Base-by-base conservation (phyloP, 371 early-diverging fungal genomes). In the Rhizomucor pusillus region DNA sequence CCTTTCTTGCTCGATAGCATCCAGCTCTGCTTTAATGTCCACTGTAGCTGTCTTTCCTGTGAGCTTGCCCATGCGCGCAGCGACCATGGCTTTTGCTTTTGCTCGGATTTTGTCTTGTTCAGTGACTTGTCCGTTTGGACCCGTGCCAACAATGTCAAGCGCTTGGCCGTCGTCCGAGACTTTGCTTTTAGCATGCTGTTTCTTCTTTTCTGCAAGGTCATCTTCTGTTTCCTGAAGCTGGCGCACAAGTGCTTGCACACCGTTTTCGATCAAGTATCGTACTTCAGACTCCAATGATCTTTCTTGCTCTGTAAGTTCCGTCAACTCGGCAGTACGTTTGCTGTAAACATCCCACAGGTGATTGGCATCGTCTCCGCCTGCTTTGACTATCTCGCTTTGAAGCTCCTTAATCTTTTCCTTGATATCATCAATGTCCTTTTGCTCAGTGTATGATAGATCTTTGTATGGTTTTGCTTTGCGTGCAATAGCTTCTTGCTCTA, bases 61-160 rank as follows among this genome's bases (percentile, higher is more conserved):
- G 11, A 78, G 56, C 47, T 84, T 86, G 13, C 81, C 83, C 65
- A 82, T 79, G 10, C 79, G 68, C n/a, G 80, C 82, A 10, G 86
- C 86, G 50, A 85, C 67, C 66, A 78, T 56, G 0, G 80, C 77
- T 43, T 81, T 80, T 16, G 83, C 86, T 39, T 82, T 83, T 14
- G 86, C 83, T 19, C 73, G 71, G 61, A 81, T 84, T 36, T 71
- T 66, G 37, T 86, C 86, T 23, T 75, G 70, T 29, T 84, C 83
- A 0, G 84, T 83, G 4, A 84, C 56, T 40, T 69, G 64, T 5
- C 84, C 84, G 36, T 74, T 74, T 1, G 86, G 84, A 0, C 86
- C 86, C 1, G 83, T 82, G 0, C 84, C 86, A 0, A 71, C 66
- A 47, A 84, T 78, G 19, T 72, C 63, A 4, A 75, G 39, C 35